Percentiles rank a stretch among this genome's conserved stretches.
These are phyloP conservation scores for Coemansia pectinata DNA, from an alignment of 192 early-diverging fungal genomes.

Conservation along the genomic window DNA sequence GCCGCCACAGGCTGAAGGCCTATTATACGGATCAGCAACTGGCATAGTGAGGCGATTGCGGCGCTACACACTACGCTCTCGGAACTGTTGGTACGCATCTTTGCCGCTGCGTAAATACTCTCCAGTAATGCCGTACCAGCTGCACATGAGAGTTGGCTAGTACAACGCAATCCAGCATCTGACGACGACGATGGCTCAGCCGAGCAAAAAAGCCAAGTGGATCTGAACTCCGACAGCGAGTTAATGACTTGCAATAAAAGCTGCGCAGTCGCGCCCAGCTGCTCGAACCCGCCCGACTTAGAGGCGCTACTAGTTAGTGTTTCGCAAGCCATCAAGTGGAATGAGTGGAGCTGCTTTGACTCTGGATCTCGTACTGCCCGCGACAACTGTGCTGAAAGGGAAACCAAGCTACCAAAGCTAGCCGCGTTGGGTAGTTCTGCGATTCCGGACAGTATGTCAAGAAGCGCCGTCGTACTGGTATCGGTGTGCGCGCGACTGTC, in stretches of 20 bases:
- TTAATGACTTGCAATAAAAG: slow-evolving; percentile 25
- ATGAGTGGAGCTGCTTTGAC: neutral
- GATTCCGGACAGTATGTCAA: slow-evolving; percentile 28
- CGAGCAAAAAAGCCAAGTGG: slow-evolving; percentile 22
- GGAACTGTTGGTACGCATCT: neutral
- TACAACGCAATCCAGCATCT: neutral
- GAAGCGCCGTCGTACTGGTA: neutral
- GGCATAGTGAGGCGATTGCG: slow-evolving; percentile 21
- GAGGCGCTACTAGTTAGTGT: slow-evolving; percentile 2
- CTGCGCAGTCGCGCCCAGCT: slow-evolving; percentile 22
- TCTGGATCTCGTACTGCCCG: slow-evolving; percentile 11
- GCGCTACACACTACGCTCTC: slow-evolving; percentile 11
- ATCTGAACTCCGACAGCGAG: slow-evolving; percentile 16
- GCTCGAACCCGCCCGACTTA: slow-evolving; percentile 2
- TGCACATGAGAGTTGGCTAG: slow-evolving; percentile 9
- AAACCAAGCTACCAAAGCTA: slow-evolving; percentile 25
- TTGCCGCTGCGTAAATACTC: neutral
- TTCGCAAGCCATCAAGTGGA: slow-evolving; percentile 30
- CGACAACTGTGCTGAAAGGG: slow-evolving; percentile 26
- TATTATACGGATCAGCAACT: slow-evolving; percentile 26
- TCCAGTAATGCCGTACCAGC: slow-evolving; percentile 11
- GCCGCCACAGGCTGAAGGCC: slow-evolving; percentile 16
- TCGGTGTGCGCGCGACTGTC: neutral
- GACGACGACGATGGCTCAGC: neutral
- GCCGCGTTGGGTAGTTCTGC: slow-evolving; percentile 17